Evolutionary conservation across 352 stramenopile genomes (phyloP), one percentile per base, ranked within the genome.

Genomic region (Globisporangium irregulare): DNA sequence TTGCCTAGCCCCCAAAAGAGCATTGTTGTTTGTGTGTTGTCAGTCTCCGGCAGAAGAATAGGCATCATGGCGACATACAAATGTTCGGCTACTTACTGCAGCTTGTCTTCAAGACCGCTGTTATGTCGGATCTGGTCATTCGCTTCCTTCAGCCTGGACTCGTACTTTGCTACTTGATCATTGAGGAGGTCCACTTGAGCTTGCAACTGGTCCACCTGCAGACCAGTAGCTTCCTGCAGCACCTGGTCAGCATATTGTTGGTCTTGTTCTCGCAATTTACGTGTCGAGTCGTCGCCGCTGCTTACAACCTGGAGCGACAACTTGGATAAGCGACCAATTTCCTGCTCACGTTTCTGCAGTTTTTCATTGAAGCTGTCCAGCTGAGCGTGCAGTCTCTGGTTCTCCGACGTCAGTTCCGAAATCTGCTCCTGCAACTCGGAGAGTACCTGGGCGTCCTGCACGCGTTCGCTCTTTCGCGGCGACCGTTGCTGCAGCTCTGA

Each of bases 151-250:
- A 95, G 69, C 41, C 82, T 80, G n/a, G 71, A 73, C 59, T 95
- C 87, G 65, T 95, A 93, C 71, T 91, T 93, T 27, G 79, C 83
- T 25, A 93, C 85, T 57, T 95, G 86, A 55, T 84, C 84, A 64
- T 92, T 95, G 12, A 95, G 68, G 15, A 92, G 67, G 62, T 93
- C 82, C 14, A 95, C 80, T 64, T 93, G 87, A 0, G 72, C 77
- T 29, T 72, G 81, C 54, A 94, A 54, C 69, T 94, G 86, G 24
- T 93, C 83, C 8, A 93, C 79, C 54, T 89, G 84, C 20, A 95
- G 51, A 18, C 88, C 73, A 8, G 73, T 73, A 1, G 79, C 77
- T 24, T 92, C 76, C 57, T 88, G 72, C 22, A 67, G 63, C 9
- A 72, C 72, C 32, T 73, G 72, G 0, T 73, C 68, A 27, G 76